phyloP scores from a whole-genome alignment of 768 basidiomycete genomes.

The Termitomyces sp. region DNA sequence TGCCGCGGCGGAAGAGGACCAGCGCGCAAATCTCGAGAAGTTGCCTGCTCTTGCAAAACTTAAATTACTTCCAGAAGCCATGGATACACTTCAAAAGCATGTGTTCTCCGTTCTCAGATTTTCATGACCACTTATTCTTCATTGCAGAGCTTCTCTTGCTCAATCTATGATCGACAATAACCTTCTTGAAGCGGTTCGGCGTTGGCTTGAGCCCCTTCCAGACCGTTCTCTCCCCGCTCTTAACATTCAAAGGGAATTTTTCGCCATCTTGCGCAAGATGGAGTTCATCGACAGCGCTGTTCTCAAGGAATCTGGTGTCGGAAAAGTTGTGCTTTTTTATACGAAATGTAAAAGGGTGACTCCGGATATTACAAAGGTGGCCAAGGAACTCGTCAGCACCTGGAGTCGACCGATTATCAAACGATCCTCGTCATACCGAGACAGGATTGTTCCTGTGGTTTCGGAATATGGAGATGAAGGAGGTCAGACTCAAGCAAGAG shows the following conservation, averaged over 20 bases:
- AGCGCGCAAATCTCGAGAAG: conserved; percentile 71
- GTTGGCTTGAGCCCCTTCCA: conserved; percentile 93
- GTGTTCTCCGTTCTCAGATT: conserved; percentile 19
- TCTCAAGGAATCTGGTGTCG: conserved; percentile 87
- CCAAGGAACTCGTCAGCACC: conserved; percentile 73
- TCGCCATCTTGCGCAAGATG: conserved; percentile 80
- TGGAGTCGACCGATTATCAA: conserved; percentile 95
- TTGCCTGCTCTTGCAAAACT: conserved; percentile 83
- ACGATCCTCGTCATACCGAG: conserved; percentile 75
- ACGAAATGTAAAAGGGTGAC: conserved; percentile 91
- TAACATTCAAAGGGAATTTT: conserved; percentile 92
- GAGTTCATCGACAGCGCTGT: conserved; percentile 86
- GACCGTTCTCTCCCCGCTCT: conserved; percentile 91
- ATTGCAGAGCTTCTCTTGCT: conserved; percentile 65
- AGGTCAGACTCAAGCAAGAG: conserved; percentile 21
- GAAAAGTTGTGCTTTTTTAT: conserved; percentile 90
- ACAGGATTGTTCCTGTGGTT: conserved; percentile 60
- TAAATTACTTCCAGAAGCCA: conserved; percentile 78
- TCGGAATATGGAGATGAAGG: conserved; percentile 32
- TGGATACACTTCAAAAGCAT: conserved; percentile 90
- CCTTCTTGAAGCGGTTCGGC: conserved; percentile 79
- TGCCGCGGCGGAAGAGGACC: conserved; percentile 78
- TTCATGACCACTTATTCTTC: conserved; percentile 1
- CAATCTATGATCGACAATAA: conserved; percentile 96
- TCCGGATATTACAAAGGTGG: conserved; percentile 72